Evolutionary conservation across 257 asterid genomes (phyloP), one percentile per base, ranked within the genome.

Genomic region (Rhazya stricta): DNA sequence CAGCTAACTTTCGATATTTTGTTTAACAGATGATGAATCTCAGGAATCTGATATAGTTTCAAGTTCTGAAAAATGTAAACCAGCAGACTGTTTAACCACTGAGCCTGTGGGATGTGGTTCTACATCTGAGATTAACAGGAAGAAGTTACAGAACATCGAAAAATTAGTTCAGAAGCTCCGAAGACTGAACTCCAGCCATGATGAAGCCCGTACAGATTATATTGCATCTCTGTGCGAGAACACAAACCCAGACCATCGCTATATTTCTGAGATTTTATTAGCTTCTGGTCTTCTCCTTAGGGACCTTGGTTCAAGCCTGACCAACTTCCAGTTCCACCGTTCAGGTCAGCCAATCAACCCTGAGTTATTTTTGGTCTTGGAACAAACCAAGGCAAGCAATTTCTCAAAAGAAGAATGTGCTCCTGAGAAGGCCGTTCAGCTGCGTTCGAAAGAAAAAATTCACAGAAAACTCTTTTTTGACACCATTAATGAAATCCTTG

Each of bases 271-370:
- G 84, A 88, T 95, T 74, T 82, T 95, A 67, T 80, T 95, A 78
- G 97, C 98, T 62, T 95, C 99, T 0, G 98, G 99, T 18, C 96
- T 95, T 74, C 94, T 92, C 74, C 97, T 94, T 29, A 81, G 96
- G 74, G 97, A 90, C 79, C 89, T 94, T 8, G 85, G 90, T 46
- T 84, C 95, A 41, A 86, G 82, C 88, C 85, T 88, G 39, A 77
- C 84, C 48, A 83, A 82, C 72, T 91, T 95, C 84, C 96, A 89
- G 82, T 91, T 91, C 78, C 98, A 95, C 68, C 86, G 85, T 3
- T 91, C 99, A 0, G 96, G 99, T 32, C 81, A 87, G 72, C 98
- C 99, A 0, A 91, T 92, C 84, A 95, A 95, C 81, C 99, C 98
- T 0, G 96, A 95, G 80, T 65, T 95, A 70, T 95, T 91, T 76